Base-by-base conservation (phyloP, 345 rosid genomes). In the Litchi chinensis region DNA sequence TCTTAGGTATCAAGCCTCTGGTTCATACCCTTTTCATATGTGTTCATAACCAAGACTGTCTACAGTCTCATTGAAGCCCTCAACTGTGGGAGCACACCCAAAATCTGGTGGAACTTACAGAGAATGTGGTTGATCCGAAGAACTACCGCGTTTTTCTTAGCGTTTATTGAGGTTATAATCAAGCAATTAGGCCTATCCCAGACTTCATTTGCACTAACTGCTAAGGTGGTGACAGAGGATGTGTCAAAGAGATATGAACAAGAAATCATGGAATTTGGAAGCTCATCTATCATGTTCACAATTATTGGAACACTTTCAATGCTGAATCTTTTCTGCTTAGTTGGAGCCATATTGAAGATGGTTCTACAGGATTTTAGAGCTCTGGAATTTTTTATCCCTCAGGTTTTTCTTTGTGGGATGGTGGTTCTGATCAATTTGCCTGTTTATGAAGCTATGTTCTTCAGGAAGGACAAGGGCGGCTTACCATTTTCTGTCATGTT, bases 251-350 rank as follows among this genome's bases (percentile, higher is more conserved):
- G 87, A 77, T 87, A 87, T 18, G 74, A 77, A 13, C 64, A 79
- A 68, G 88, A 85, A 77, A 46, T 83, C 16, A 79, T 87, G 80
- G 92, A 87, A 65, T 89, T 89, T 11, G 87, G 85, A 22, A 79
- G 77, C 79, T 73, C 84, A 5, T 78, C 85, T 8, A 18, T 68
- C 5, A 80, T 85, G 85, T 85, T 88, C 71, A 79, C 81, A 5
- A 73, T 82, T 2, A 13, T 85, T 28, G 82, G 85, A 44, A 76
- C 90, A 52, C 50, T 85, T 52, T 90, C 87, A 76, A 48, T 87
- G 85, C 77, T 89, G 1, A 89, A 89, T 66, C 78, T 87, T 5
- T 75, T 84, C 54, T 22, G 85, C 44, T 70, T 88, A 12, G 68
- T 57, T 10, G 78, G 84, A 44, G 83, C 73, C 41, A 19, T 44